Percentiles rank a stretch among this genome's conserved stretches.
These are phyloP conservation scores for Yamadazyma taylorii DNA, from an alignment of 1,139 yeast genomes.

Conservation along the genomic window DNA sequence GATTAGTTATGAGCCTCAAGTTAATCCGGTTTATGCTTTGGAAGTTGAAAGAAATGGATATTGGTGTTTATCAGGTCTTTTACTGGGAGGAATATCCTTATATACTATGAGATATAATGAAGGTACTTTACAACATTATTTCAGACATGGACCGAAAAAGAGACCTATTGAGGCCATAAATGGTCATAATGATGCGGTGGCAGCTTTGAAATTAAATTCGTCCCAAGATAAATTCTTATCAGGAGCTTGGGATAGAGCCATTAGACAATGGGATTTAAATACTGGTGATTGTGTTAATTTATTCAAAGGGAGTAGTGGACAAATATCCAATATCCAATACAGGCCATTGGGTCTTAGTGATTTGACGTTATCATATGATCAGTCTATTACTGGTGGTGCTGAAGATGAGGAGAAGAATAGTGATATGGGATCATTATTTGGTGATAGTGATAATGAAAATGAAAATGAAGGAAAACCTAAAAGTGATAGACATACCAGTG, in stretches of 20 bases:
- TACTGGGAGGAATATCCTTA: conserved; percentile 81
- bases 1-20: conserved; percentile 58
- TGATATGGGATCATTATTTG: conserved; percentile 79
- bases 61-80: conserved; percentile 84
- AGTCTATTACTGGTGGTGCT: conserved; percentile 17
- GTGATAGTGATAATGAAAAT: conserved; percentile 66
- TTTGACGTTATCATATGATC: conserved; percentile 19
- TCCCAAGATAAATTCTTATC: conserved; percentile 65
- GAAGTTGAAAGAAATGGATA: conserved; percentile 81
- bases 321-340: conserved; percentile 73
- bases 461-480: conserved; percentile 17
- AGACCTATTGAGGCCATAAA: conserved; percentile 11
- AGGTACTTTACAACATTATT: conserved; percentile 78
- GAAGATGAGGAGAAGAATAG: conserved; percentile 43
- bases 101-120: conserved; percentile 84
- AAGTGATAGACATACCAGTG: conserved; percentile 8
- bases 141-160: conserved; percentile 39
- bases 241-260: conserved; percentile 87
- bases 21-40: conserved; percentile 84
- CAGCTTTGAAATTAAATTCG: conserved; percentile 63
- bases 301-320: conserved; percentile 66
- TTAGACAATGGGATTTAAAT: conserved; percentile 83
- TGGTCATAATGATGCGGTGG: conserved; percentile 73
- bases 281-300: conserved; percentile 57
- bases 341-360: conserved; percentile 69